Conservation (phyloP, 257 asterid species). For the Scutellaria barbata region DNA sequence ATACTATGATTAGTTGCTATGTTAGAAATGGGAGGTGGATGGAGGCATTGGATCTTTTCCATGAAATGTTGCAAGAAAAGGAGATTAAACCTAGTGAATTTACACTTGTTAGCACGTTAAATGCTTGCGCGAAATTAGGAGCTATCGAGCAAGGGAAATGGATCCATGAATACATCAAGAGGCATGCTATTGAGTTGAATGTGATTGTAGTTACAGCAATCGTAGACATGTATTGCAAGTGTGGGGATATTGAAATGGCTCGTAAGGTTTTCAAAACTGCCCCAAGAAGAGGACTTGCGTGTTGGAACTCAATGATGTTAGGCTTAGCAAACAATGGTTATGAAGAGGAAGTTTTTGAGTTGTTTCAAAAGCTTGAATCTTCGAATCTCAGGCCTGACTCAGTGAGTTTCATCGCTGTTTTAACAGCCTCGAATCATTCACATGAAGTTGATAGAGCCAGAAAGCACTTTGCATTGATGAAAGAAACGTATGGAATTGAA, state of each 20-base stretch:
- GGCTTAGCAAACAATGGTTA: conserved; percentile 71
- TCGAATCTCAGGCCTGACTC: conserved; percentile 53
- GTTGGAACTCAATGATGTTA: conserved; percentile 80
- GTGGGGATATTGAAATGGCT: conserved; percentile 52
- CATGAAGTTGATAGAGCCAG: conserved; percentile 57
- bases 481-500: conserved; percentile 42
- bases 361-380: conserved; percentile 52
- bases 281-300: conserved; percentile 49
- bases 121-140: conserved; percentile 69
- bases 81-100: conserved; percentile 51
- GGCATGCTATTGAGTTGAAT: conserved; percentile 44
- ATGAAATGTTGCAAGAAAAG: conserved; percentile 47
- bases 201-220: conserved; percentile 58
- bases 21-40: conserved; percentile 70
- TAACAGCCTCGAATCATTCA: conserved; percentile 64
- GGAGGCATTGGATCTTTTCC: conserved; percentile 61
- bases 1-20: conserved; percentile 67
- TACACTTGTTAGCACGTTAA: conserved; percentile 64
- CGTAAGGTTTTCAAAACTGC: conserved; percentile 42
- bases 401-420: conserved; percentile 54
- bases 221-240: conserved; percentile 75
- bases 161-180: conserved; percentile 62
- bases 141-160: conserved; percentile 73
- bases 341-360: conserved; percentile 47
- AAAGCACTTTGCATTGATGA: conserved; percentile 52